Evolutionary conservation across 257 asterid genomes (phyloP), one percentile per base, ranked within the genome.

Genomic region (Schizonepeta tenuifolia): DNA sequence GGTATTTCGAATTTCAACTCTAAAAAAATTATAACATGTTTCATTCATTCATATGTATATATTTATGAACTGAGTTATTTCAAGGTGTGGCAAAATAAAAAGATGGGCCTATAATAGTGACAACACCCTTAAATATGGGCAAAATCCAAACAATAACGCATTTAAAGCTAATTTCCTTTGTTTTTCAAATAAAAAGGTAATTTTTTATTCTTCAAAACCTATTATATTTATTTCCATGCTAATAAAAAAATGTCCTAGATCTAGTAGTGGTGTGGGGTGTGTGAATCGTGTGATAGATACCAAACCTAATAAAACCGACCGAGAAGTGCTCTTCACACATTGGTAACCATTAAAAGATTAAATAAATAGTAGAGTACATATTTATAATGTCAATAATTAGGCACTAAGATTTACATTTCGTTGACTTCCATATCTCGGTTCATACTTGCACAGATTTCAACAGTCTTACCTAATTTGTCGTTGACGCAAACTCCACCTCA

Each of bases 401-500:
- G 12, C 41, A 44, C 50, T 47, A 69, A 54, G 31, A 54, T 47
- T 40, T 28, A 51, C 21, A 12, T 40, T 40, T 9, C 24, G 70
- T 66, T 71, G 78, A 65, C 78, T 36, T 77, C 60, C 12, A 0
- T 3, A 18, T 38, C 31, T 36, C 50, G 14, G 7, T 57, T 77
- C 80, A 65, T 67, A 75, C 60, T 41, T 21, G 69, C 78, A 79
- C 80, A 51, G 24, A 31, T 43, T 28, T 51, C 78, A 36, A 75
- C 13, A 40, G 46, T 10, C 55, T n/a, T 24, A 20, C 63, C 76
- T 22, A 65, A 26, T 55, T 46, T 58, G 74, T 51, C 63, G 63
- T 71, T 31, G 61, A 49, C 63, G 20, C 51, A 47, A 67, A 17
- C 64, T 53, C 67, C 67, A 47, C 46, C 59, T 60, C 17, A 58